Conservation (phyloP, 73 alveolate species). For the Stentor coeruleus region DNA sequence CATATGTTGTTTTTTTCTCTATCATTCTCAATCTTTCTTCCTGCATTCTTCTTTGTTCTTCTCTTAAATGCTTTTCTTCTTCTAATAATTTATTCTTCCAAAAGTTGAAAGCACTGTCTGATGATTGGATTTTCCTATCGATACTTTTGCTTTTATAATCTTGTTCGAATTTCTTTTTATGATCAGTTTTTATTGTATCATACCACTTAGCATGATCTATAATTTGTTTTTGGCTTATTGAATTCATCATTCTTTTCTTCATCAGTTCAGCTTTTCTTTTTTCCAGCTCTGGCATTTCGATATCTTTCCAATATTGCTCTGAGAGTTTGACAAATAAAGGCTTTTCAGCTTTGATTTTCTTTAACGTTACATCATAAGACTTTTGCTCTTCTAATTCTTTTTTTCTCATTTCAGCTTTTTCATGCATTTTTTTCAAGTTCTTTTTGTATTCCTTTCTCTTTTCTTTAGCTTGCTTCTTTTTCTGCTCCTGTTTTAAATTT, state of each 20-base stretch:
- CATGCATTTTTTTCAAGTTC: slow-evolving; percentile 11
- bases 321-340: slow-evolving; percentile 24
- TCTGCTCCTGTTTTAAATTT: neutral
- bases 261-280: slow-evolving; percentile 30
- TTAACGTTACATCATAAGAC: neutral
- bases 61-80: slow-evolving; percentile 14
- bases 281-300: slow-evolving; percentile 39
- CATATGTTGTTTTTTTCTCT: neutral
- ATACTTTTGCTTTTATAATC: neutral
- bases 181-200: neutral
- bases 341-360: neutral
- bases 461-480: neutral
- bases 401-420: slow-evolving; percentile 3
- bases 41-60: neutral
- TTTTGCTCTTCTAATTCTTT: neutral
- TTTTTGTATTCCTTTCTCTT: neutral
- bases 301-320: slow-evolving; percentile 25
- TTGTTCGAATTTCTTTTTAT: neutral
- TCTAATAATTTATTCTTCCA: neutral
- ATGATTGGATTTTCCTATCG: neutral
- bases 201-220: neutral
- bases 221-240: neutral
- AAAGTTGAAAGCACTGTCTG: neutral
- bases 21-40: neutral
- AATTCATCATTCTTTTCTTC: slow-evolving; percentile 1